These are phyloP conservation scores for Scenedesmus sp. DNA, from an alignment of 163 green algal species.

Conservation along the genomic window DNA sequence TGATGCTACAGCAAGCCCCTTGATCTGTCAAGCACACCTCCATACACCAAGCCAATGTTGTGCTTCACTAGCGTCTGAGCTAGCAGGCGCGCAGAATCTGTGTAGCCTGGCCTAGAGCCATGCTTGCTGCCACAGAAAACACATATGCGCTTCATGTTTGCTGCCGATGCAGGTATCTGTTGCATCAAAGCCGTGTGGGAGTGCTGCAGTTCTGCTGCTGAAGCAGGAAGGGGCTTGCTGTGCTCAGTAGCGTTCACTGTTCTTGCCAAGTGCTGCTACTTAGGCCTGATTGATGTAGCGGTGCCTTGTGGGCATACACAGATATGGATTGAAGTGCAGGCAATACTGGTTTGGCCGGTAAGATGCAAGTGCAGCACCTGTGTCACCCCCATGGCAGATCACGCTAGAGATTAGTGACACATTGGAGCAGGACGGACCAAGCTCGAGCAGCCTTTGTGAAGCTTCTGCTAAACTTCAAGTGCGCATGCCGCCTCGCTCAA, in stretches of 20 bases:
- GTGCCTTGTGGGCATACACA: no score
- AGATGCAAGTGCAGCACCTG: neutral
- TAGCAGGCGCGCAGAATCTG: neutral
- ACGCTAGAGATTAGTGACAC: neutral
- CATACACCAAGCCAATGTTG: constrained; percentile 84
- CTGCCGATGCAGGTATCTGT: neutral
- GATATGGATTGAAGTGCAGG: neutral
- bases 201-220: neutral
- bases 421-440: neutral
- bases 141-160: constrained; percentile 40
- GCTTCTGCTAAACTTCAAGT: no score
- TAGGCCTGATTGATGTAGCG: no score
- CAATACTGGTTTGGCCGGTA: no score
- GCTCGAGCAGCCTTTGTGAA: no score
- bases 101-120: constrained; percentile 20
- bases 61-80: constrained; percentile 64
- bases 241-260: no score
- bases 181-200: neutral
- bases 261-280: no score
- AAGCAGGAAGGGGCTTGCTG: constrained; percentile 59
- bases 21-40: constrained; percentile 55
- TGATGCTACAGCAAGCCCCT: neutral
- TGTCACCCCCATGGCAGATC: neutral
- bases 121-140: constrained; percentile 49
- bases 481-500: no score